Evolutionary conservation across 192 early-diverging fungal genomes (phyloP).

Genomic region (Phlyctochytrium arcticum): DNA sequence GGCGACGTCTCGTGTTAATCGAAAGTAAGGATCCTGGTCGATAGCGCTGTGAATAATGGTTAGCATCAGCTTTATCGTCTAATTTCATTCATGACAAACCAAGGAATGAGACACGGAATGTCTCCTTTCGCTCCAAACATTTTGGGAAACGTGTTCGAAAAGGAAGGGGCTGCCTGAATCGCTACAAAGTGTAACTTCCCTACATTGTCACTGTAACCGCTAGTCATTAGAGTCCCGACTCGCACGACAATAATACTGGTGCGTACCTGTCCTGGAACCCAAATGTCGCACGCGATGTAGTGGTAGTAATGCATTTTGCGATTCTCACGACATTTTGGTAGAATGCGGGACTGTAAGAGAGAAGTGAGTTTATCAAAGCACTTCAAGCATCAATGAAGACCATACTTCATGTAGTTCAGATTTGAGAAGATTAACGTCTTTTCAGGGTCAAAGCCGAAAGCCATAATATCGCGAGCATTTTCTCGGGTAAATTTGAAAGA

Average conservation of each 20-base stretch:
- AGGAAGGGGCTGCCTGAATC: constrained; percentile 90
- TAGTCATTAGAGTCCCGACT: neutral
- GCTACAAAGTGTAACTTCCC: constrained; percentile 94
- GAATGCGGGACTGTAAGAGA: constrained; percentile 67
- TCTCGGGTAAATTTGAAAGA: constrained; percentile 66
- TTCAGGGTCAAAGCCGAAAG: constrained; percentile 89
- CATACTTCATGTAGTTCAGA: constrained; percentile 82
- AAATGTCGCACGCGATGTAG: constrained; percentile 80
- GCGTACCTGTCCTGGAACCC: constrained; percentile 77
- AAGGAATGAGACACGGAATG: constrained; percentile 95
- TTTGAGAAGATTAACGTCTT: constrained; percentile 98
- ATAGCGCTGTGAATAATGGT: constrained; percentile 66
- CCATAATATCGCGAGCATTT: constrained; percentile 92
- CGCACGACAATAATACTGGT: neutral
- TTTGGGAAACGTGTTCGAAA: constrained; percentile 91
- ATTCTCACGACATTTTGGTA: constrained; percentile 92
- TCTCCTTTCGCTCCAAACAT: constrained; percentile 90
- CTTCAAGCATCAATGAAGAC: neutral
- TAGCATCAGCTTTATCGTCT: neutral
- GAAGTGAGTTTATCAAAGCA: neutral
- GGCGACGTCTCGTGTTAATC: constrained; percentile 92
- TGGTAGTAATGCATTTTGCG: constrained; percentile 80
- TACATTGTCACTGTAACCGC: constrained; percentile 65
- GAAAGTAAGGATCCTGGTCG: constrained; percentile 99
- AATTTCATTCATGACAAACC: too few relatives aligned